Percentiles rank a stretch among this genome's conserved stretches.
These are phyloP conservation scores for Penicillium sclerotiorum DNA, from an alignment of 2,329 filamentous ascomycete species.

Conservation along the genomic window DNA sequence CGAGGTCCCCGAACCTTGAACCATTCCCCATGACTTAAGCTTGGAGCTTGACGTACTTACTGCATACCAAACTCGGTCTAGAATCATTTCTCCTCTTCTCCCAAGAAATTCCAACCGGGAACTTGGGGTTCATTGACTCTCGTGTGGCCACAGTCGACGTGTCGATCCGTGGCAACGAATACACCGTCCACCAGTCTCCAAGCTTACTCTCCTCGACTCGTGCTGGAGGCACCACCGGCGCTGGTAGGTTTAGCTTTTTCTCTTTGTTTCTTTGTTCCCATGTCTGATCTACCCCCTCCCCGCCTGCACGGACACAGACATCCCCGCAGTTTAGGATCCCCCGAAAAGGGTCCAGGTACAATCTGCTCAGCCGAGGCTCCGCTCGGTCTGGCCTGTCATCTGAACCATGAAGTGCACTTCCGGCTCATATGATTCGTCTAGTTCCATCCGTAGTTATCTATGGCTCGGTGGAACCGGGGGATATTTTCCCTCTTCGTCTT, in stretches of 20 bases:
- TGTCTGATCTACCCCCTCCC: slow-evolving; percentile 2
- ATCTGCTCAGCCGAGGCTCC: slow-evolving; percentile 10
- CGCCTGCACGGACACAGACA: slow-evolving; percentile 13
- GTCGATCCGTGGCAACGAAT: slow-evolving; percentile 68
- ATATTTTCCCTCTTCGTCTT: too few species aligned
- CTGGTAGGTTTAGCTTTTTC: slow-evolving; percentile 49
- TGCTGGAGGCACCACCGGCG: slow-evolving; percentile 72
- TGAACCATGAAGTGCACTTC: not conserved
- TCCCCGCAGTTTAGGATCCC: slow-evolving; percentile 19
- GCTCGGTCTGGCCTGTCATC: slow-evolving; percentile 9
- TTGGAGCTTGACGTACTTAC: not conserved
- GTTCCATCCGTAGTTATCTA: not conserved
- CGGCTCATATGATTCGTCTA: slow-evolving; percentile 5
- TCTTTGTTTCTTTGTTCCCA: not conserved
- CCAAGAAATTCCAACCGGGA: slow-evolving; percentile 69
- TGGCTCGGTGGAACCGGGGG: too few species aligned
- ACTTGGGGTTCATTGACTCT: slow-evolving; percentile 83
- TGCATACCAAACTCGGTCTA: slow-evolving; percentile 44
- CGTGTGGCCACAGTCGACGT: slow-evolving; percentile 67
- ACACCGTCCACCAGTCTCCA: slow-evolving; percentile 81
- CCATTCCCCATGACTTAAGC: not conserved
- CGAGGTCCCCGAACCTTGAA: not conserved
- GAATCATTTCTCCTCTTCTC: slow-evolving; percentile 90
- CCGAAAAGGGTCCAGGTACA: slow-evolving; percentile 2
- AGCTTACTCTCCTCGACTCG: slow-evolving; percentile 76